phyloP scores from a whole-genome alignment of 345 rosid species.

The Durio zibethinus region DNA sequence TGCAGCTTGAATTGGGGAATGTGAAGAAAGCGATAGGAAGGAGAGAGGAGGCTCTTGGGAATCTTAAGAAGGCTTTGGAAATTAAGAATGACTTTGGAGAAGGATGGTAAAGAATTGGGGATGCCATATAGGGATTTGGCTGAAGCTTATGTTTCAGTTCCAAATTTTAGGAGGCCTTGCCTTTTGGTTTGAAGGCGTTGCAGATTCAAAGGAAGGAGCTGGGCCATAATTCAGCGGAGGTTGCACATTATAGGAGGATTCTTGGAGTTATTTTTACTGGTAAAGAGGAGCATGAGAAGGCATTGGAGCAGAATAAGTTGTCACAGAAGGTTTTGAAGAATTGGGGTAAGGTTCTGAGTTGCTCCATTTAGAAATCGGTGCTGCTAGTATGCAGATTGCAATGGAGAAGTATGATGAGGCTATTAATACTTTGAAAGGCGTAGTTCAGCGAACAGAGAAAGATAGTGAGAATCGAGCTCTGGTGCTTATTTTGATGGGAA shows the following conservation, averaged over 20 bases:
- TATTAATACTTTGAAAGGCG: slow-evolving; percentile 51
- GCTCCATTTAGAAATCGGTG: slow-evolving; percentile 69
- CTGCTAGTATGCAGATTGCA: slow-evolving; percentile 81
- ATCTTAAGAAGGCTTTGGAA: slow-evolving; percentile 65
- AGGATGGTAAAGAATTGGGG: slow-evolving; percentile 72
- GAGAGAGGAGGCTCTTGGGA: slow-evolving; percentile 78
- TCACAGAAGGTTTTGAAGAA: slow-evolving; percentile 48
- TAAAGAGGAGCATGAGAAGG: slow-evolving; percentile 76
- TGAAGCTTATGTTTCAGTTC: slow-evolving; percentile 72
- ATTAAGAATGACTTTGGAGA: slow-evolving; percentile 63
- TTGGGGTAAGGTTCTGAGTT: slow-evolving; percentile 75
- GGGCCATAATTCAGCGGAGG: slow-evolving; percentile 76
- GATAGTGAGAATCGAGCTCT: slow-evolving; percentile 64
- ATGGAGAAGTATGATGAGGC: slow-evolving; percentile 78
- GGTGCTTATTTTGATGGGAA: slow-evolving; percentile 74
- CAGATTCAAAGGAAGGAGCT: slow-evolving; percentile 66
- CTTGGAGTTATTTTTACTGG: slow-evolving; percentile 81
- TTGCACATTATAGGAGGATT: slow-evolving; percentile 71
- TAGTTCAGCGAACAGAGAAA: slow-evolving; percentile 63
- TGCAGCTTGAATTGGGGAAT: slow-evolving; percentile 68
- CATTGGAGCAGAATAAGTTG: slow-evolving; percentile 71
- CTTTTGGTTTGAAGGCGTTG: slow-evolving; percentile 62
- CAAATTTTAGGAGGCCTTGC: slow-evolving; percentile 77
- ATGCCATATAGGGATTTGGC: slow-evolving; percentile 62
- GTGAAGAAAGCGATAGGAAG: slow-evolving; percentile 86